A percentile compares a stretch with the other conserved stretches of the same genome.
Evolutionary conservation across 2,329 filamentous ascomycete genomes (phyloP).

Genomic region (Talaromyces piceae): DNA sequence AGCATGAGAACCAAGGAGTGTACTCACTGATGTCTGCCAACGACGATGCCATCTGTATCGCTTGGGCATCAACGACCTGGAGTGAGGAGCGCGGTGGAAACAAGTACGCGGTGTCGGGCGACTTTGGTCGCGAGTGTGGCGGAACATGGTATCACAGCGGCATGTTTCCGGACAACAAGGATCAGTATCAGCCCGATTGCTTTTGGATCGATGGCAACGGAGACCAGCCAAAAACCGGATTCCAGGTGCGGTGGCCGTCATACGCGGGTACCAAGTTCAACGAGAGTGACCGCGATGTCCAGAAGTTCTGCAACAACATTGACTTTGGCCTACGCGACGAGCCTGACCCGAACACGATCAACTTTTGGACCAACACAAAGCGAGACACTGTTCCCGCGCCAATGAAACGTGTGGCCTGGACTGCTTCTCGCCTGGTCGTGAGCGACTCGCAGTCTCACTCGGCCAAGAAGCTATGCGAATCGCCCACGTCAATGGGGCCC

Average conservation of each 20-base stretch:
- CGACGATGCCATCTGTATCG: not conserved
- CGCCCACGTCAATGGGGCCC: not conserved
- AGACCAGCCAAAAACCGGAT: not conserved
- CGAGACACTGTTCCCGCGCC: not conserved
- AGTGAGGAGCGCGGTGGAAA: not conserved
- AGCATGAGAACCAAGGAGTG: not conserved
- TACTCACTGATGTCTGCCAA: not conserved
- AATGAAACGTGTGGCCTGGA: not conserved
- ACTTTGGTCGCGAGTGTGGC: not conserved
- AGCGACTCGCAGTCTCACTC: not conserved
- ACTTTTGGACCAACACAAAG: not conserved
- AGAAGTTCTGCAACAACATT: not conserved
- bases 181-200: not conserved
- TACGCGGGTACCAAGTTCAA: not conserved
- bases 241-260: not conserved
- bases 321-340: not conserved
- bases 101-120: not conserved
- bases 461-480: not conserved
- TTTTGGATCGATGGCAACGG: not conserved
- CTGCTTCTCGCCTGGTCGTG: not conserved
- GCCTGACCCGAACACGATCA: not conserved
- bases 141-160: not conserved
- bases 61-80: not conserved
- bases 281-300: not conserved
- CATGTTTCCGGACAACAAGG: not conserved